Evolutionary conservation across 2,329 filamentous ascomycete genomes (phyloP).

Genomic region (Penicillium brevicompactum): DNA sequence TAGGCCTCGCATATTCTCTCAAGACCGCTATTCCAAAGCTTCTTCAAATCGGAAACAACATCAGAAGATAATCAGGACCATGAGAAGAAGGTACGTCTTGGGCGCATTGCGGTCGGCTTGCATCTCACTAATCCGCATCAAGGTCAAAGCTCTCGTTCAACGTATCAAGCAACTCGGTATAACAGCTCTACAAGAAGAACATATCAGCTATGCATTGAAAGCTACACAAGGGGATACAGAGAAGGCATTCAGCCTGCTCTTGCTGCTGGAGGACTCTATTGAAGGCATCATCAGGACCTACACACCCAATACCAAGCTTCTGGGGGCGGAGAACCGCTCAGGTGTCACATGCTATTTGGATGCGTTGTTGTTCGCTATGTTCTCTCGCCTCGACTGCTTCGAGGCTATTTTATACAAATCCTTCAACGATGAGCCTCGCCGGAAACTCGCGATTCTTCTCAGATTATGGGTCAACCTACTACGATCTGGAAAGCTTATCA

Average conservation of each 20-base stretch:
- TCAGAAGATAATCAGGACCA: slow-evolving; percentile 29
- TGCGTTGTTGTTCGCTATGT: slow-evolving; percentile 92
- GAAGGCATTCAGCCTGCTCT: slow-evolving; percentile 73
- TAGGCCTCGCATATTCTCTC: slow-evolving; percentile 29
- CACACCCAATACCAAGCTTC: slow-evolving; percentile 69
- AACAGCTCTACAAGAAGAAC: slow-evolving; percentile 59
- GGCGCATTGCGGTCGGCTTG: not conserved
- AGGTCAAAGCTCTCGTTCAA: slow-evolving; percentile 57
- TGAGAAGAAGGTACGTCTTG: slow-evolving; percentile 37
- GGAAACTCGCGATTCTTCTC: slow-evolving; percentile 74
- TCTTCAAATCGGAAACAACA: slow-evolving; percentile 33
- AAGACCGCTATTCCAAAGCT: slow-evolving; percentile 30
- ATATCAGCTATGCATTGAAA: slow-evolving; percentile 63
- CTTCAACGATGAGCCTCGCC: slow-evolving; percentile 71
- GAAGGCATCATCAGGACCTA: slow-evolving; percentile 77
- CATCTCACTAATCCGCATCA: slow-evolving; percentile 13
- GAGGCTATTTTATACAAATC: slow-evolving; percentile 87
- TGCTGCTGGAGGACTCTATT: slow-evolving; percentile 78
- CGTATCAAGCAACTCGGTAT: slow-evolving; percentile 58
- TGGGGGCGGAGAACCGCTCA: slow-evolving; percentile 83
- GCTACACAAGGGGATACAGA: slow-evolving; percentile 70
- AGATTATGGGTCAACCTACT: slow-evolving; percentile 93
- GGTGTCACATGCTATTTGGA: slow-evolving; percentile 95
- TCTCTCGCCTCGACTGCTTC: slow-evolving; percentile 84
- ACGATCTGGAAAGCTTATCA: slow-evolving; percentile 80